Percentiles rank a stretch among this genome's conserved stretches.
Conservation (phyloP, 78 protist species). For the Chrysochromulina parva region DNA sequence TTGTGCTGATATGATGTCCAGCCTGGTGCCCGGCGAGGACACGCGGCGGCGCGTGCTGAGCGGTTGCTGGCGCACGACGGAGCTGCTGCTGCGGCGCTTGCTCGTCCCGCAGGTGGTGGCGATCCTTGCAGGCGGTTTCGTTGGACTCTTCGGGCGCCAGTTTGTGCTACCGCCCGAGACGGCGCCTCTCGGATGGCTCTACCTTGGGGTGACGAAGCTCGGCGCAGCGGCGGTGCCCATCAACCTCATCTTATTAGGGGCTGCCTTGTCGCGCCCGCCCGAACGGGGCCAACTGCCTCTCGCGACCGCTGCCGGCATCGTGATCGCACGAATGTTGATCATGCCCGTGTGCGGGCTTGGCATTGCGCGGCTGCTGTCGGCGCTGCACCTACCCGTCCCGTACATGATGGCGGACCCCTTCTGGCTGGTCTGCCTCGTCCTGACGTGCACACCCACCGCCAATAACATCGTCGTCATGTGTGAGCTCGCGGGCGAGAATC, state of each 20-base stretch:
- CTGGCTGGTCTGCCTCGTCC: neutral
- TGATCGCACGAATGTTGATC: neutral
- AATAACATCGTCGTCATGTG: slow-evolving; percentile 19
- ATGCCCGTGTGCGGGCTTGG: neutral
- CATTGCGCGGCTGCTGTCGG: too few relatives aligned
- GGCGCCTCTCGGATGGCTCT: slow-evolving; percentile 7
- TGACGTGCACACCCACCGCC: slow-evolving; percentile 33
- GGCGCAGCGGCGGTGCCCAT: neutral
- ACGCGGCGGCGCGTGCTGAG: too few relatives aligned
- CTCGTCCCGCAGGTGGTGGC: too few relatives aligned
- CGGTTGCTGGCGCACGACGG: too few relatives aligned
- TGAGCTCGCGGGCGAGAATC: slow-evolving; percentile 20
- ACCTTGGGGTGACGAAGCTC: neutral
- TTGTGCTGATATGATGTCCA: too few relatives aligned
- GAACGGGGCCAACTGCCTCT: neutral
- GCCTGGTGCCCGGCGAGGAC: too few relatives aligned
- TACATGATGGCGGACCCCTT: neutral
- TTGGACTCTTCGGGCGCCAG: too few relatives aligned
- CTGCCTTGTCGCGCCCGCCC: neutral
- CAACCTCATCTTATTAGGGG: neutral
- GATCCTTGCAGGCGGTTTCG: too few relatives aligned
- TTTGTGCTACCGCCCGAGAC: neutral
- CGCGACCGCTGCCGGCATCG: neutral
- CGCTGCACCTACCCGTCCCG: too few relatives aligned
- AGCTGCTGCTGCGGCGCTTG: too few relatives aligned